phyloP scores from a whole-genome alignment of 164 flowering plant species.

The Cinnamomum chago region DNA sequence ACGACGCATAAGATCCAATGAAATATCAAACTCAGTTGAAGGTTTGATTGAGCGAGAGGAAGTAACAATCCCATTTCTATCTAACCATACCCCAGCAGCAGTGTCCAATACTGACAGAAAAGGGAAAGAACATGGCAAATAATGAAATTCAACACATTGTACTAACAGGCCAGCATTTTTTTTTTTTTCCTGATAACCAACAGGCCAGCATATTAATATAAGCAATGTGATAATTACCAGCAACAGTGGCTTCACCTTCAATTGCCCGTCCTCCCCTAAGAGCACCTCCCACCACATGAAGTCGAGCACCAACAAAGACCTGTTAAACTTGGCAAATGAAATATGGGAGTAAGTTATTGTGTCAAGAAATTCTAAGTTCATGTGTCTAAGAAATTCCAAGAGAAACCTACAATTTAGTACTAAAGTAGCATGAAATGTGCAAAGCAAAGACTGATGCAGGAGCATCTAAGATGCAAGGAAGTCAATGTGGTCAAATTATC shows the following conservation, averaged over 20 bases:
- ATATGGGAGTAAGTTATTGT: background rate
- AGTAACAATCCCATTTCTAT: slow-evolving; percentile 84
- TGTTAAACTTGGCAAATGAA: slow-evolving; percentile 28
- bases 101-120: slow-evolving; percentile 76
- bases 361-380: background rate
- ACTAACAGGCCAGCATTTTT: background rate
- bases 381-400: background rate
- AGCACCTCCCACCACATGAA: slow-evolving; percentile 94
- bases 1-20: slow-evolving; percentile 87
- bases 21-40: slow-evolving; percentile 52
- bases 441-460: too few species aligned
- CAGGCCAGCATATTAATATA: slow-evolving; percentile 1
- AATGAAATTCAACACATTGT: background rate
- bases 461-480: too few species aligned
- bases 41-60: slow-evolving; percentile 61
- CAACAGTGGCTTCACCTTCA: slow-evolving; percentile 84
- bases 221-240: slow-evolving; percentile 47
- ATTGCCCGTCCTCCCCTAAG: slow-evolving; percentile 83
- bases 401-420: background rate
- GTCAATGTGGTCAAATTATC: too few species aligned
- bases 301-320: slow-evolving; percentile 94
- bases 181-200: background rate
- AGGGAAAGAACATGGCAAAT: background rate
- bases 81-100: slow-evolving; percentile 98
- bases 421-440: too few species aligned